Evolutionary conservation across 495 filamentous ascomycete genomes (phyloP).

Genomic region (Podospora tetraspora): DNA sequence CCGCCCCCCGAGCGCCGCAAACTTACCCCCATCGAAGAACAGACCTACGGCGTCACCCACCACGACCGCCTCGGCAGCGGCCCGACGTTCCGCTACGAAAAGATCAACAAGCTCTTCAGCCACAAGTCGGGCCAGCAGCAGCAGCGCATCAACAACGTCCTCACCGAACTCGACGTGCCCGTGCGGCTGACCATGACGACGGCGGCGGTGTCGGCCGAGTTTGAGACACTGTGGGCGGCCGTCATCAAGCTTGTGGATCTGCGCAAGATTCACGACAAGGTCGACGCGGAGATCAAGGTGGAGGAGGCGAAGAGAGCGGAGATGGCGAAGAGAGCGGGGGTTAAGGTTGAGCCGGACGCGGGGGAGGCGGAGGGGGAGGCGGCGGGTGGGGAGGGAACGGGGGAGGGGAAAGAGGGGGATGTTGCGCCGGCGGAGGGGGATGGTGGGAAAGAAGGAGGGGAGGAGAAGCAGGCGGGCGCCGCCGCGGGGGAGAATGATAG

Average conservation of each 20-base stretch:
- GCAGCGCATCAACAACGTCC: constrained; percentile 67
- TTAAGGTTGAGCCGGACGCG: not conserved
- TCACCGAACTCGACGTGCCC: constrained; percentile 76
- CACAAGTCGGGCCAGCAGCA: constrained; percentile 81
- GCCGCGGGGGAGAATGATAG: constrained; percentile 10
- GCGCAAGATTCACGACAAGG: constrained; percentile 70
- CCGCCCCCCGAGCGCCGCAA: constrained; percentile 54
- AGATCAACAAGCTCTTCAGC: constrained; percentile 71
- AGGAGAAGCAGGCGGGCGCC: not conserved
- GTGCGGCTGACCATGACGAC: constrained; percentile 81
- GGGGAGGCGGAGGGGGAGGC: not conserved
- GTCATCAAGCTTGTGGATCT: constrained; percentile 75
- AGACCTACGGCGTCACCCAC: constrained; percentile 73
- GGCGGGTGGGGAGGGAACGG: constrained; percentile 27
- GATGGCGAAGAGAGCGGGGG: constrained; percentile 41
- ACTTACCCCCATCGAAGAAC: constrained; percentile 68
- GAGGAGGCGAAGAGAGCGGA: constrained; percentile 60
- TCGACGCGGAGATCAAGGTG: constrained; percentile 25
- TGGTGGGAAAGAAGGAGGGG: not conserved
- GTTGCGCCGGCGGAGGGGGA: not conserved
- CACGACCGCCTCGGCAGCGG: constrained; percentile 79
- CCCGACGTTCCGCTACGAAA: constrained; percentile 73
- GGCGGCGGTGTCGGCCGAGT: constrained; percentile 67
- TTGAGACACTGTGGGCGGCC: constrained; percentile 69
- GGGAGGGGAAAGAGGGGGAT: constrained; percentile 19